Evolutionary conservation across 176 grass and related monocot species (phyloP), one percentile per base, ranked within the genome.

Genomic region (Areca catechu): DNA sequence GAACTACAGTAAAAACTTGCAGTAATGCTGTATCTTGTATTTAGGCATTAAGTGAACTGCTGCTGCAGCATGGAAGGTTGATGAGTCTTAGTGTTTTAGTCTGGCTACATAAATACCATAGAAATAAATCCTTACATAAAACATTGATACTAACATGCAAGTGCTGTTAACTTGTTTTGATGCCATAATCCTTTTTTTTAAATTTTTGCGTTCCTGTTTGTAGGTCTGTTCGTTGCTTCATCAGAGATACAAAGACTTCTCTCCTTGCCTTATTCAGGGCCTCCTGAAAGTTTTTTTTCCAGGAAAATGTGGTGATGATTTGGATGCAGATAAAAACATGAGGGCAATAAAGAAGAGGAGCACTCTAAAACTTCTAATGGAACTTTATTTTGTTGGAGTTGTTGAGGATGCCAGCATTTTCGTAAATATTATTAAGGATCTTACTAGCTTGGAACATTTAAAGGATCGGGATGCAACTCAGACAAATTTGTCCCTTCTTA

Each of bases 211-310:
- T 62, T 53, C 34, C 34, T 43, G 34, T 43, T 66, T 82, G 75
- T 73, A 98, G 93, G 87, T 98, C 67, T 98, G 93, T 76, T 89
- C 93, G 1, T 62, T 98, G 43, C 84, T 98, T 75, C 93, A 98
- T 88, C 93, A 98, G 81, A 85, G 93, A 85, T 98, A 98, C 76
- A 98, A 78, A 71, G 93, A 98, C 56, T 98, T 98, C 76, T 92
- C 93, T 27, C 84, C 88, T 74, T 98, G 78, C 74, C 81, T 98
- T 69, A 66, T 83, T 69, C 88, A 98, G 89, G 88, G 93, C 51
- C 67, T 98, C 54, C 62, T 83, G 29, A 98, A 92, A 80, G 72
- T 98, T 24, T 98, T 98, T 68, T 89, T 88, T 79, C 80, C 83
- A 60, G 81, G 93, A 22, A 98, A 98, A 92, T 80, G 77, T 57